Percentiles rank a stretch among this genome's conserved stretches.
Conservation (phyloP, 2,329 filamentous ascomycete species). For the Ilyonectria robusta region DNA sequence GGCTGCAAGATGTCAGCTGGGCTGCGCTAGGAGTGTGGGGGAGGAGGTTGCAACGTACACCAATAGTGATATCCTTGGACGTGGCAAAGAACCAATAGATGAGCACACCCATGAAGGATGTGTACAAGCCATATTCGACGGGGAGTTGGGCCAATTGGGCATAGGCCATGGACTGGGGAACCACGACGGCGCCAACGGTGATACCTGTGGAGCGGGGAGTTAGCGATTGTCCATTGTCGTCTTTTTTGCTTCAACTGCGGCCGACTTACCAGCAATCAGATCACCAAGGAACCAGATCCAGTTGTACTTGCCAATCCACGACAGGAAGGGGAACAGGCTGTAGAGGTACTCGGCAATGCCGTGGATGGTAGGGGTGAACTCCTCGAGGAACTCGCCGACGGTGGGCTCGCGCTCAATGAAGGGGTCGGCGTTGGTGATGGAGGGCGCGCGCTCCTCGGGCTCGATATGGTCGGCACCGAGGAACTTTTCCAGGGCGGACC, state of each 20-base stretch:
- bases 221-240: slow-evolving; percentile 26
- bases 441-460: slow-evolving; percentile 52
- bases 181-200: slow-evolving; percentile 67
- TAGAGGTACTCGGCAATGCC: slow-evolving; percentile 54
- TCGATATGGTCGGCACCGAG: slow-evolving; percentile 52
- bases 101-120: slow-evolving; percentile 95
- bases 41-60: slow-evolving; percentile 65
- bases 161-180: slow-evolving; percentile 70
- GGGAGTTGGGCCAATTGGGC: slow-evolving; percentile 63
- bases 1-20: slow-evolving; percentile 57
- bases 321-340: slow-evolving; percentile 63
- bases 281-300: slow-evolving; percentile 63
- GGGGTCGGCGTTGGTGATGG: slow-evolving; percentile 54
- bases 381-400: slow-evolving; percentile 57
- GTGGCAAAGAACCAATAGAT: slow-evolving; percentile 99
- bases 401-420: slow-evolving; percentile 60
- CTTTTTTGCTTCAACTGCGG: too few relatives aligned
- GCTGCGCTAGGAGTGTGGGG: neutral
- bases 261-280: slow-evolving; percentile 57
- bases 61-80: slow-evolving; percentile 91
- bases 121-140: slow-evolving; percentile 68
- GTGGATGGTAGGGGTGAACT: slow-evolving; percentile 53
- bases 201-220: slow-evolving; percentile 48
- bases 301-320: slow-evolving; percentile 67
- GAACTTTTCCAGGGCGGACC: slow-evolving; percentile 49